Evolutionary conservation across 306 rosid genomes (phyloP).

Genomic region (Cucumis sativus): Cucumber_9930_V3 NC_026656.2:17638001-17638500

Average conservation of each 20-base stretch:
- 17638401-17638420: too few relatives aligned
- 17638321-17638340: background rate
- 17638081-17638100: background rate
- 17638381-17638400: too few relatives aligned
- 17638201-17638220: background rate
- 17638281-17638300: background rate
- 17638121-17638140: background rate
- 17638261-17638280: constrained; percentile 40
- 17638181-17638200: background rate
- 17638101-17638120: background rate
- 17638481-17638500: background rate
- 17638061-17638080: background rate
- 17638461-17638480: background rate
- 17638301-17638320: background rate
- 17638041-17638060: background rate
- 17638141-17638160: background rate
- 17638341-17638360: too few relatives aligned
- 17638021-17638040: background rate
- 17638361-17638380: too few relatives aligned
- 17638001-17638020: background rate
- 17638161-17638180: background rate
- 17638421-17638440: too few relatives aligned
- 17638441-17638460: background rate
- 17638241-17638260: constrained; percentile 76
- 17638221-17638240: constrained; percentile 63